Conservation (phyloP, 1,284 basidiomycete species). For the Agaricales sp. region DNA sequence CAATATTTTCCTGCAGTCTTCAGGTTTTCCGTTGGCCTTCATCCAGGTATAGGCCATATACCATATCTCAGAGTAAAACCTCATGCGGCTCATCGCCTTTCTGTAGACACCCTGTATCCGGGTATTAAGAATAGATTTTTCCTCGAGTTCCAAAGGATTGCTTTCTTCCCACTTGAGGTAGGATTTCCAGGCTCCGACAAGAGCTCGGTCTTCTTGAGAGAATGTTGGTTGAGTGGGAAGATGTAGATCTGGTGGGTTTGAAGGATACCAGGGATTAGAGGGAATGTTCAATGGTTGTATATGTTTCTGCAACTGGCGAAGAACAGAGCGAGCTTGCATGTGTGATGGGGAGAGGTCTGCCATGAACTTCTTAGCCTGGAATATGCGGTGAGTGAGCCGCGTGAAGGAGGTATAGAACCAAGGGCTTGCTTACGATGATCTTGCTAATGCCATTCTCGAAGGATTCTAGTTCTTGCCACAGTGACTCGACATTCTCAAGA, state of each 20-base stretch:
- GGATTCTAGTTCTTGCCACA: constrained; percentile 93
- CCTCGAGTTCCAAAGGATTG: constrained; percentile 90
- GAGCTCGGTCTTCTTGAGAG: constrained; percentile 58
- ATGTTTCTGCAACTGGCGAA: constrained; percentile 74
- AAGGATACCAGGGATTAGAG: constrained; percentile 50
- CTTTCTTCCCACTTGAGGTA: constrained; percentile 95
- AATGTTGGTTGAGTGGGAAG: constrained; percentile 73
- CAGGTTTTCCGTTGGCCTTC: constrained; percentile 59
- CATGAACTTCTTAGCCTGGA: constrained; percentile 83
- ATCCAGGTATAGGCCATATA: constrained; percentile 87
- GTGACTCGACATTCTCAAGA: constrained; percentile 82
- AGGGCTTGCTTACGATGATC: constrained; percentile 48
- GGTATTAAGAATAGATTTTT: constrained; percentile 52
- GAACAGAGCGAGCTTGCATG: constrained; percentile 89
- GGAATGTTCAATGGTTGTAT: neutral
- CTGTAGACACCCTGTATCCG: constrained; percentile 80
- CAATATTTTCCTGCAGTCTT: constrained; percentile 77
- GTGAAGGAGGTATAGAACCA: neutral
- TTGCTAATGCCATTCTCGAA: constrained; percentile 91
- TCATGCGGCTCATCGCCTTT: constrained; percentile 83
- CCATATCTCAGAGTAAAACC: constrained; percentile 96
- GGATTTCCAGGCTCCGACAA: constrained; percentile 80
- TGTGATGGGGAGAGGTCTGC: constrained; percentile 75
- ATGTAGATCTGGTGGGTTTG: constrained; percentile 40
- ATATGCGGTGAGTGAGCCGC: constrained; percentile 20